A percentile compares a stretch with the other conserved stretches of the same genome.
phyloP scores from a whole-genome alignment of 495 filamentous ascomycete genomes.

The Penicillium verhagenii region DNA sequence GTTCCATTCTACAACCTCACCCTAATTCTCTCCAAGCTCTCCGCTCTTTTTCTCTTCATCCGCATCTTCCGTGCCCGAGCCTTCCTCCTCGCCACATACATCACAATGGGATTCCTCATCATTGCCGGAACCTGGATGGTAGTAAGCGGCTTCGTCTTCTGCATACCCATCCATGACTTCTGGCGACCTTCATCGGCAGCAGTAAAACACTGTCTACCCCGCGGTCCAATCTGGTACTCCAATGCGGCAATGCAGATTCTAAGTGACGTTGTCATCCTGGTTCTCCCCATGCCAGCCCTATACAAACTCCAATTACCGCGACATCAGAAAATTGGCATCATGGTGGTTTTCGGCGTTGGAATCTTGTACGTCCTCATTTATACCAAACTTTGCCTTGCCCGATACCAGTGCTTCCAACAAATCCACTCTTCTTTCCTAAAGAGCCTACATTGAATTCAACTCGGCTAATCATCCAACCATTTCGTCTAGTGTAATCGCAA shows the following conservation, averaged over 20 bases:
- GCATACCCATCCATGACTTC: constrained; percentile 32
- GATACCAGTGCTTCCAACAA: no score
- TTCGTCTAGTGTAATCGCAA: constrained; percentile 36
- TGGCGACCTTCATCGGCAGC: constrained; percentile 17
- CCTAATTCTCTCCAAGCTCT: constrained; percentile 46
- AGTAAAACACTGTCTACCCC: constrained; percentile 31
- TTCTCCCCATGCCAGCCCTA: constrained; percentile 46
- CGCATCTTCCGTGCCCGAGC: constrained; percentile 36
- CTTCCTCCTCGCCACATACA: constrained; percentile 29
- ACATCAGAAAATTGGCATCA: constrained; percentile 41
- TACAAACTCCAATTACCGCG: constrained; percentile 38
- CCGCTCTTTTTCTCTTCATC: constrained; percentile 39
- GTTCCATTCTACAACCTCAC: constrained; percentile 42
- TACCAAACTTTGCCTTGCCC: no score
- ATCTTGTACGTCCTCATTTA: constrained; percentile 50
- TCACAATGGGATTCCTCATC: constrained; percentile 33
- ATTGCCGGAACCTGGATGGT: constrained; percentile 37
- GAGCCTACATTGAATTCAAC: neutral
- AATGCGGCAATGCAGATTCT: constrained; percentile 47
- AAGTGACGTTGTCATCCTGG: constrained; percentile 46
- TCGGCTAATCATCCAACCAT: neutral
- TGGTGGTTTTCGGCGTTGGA: constrained; percentile 47
- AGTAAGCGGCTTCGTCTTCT: constrained; percentile 39
- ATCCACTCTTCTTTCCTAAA: neutral
- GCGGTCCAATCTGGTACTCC: constrained; percentile 36